These are phyloP conservation scores for Flagelloscypha sp. DNA, from an alignment of 768 basidiomycete genomes.

Conservation along the genomic window DNA sequence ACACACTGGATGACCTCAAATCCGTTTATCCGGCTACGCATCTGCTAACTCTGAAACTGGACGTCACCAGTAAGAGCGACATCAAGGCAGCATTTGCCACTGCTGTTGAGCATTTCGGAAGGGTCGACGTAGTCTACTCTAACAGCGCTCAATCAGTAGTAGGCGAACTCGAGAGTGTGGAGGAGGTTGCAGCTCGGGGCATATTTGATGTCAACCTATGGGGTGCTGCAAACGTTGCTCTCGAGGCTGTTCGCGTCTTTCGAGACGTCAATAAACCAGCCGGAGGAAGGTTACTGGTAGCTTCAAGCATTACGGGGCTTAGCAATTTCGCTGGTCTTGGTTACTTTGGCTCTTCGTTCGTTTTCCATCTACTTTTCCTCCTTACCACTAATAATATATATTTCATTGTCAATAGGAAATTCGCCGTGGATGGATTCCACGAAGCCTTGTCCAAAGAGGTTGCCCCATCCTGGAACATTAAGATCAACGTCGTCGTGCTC, in stretches of 20 bases:
- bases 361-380: no score
- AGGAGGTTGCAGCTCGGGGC: constrained; percentile 13
- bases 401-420: no score
- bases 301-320: constrained; percentile 20
- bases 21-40: constrained; percentile 5
- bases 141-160: constrained; percentile 20
- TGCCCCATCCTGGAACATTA: neutral
- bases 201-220: constrained; percentile 20
- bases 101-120: constrained; percentile 20
- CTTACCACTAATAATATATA: no score
- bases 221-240: constrained; percentile 19
- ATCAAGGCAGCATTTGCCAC: constrained; percentile 19
- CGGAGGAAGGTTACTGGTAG: constrained; percentile 23
- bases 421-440: neutral
- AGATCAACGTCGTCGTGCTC: neutral
- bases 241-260: constrained; percentile 23
- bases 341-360: constrained; percentile 19
- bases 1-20: constrained; percentile 9
- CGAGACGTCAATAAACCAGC: constrained; percentile 26
- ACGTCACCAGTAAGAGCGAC: constrained; percentile 20
- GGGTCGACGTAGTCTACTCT: constrained; percentile 30
- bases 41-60: constrained; percentile 23
- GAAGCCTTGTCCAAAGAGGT: neutral
- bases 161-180: constrained; percentile 16
- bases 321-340: neutral